Evolutionary conservation across 805 yeast species (phyloP), one percentile per base, ranked within the genome.

Genomic region (Dipodascopsis tothii): DNA sequence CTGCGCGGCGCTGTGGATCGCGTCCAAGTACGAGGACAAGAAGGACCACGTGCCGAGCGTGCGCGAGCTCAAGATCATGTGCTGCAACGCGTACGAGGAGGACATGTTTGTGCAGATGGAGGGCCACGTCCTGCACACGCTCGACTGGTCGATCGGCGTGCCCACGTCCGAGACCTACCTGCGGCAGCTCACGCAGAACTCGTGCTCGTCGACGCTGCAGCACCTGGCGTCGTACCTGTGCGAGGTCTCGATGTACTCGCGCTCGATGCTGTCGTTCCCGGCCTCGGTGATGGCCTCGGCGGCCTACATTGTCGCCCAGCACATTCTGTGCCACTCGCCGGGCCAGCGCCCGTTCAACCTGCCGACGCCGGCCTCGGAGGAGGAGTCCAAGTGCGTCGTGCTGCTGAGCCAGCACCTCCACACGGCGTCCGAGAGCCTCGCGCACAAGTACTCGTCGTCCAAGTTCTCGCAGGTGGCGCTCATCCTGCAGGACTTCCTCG

Each of bases 1-100:
- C 25, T 83, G 94, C 48, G 85, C 95, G 3, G 85, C 95, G 48
- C 67, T 90, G 28, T 90, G 97, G 96, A 74, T 90, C 25, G 85
- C 95, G 2, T 80, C 95, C 21, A 90, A 90, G 62, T 72, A 80
- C n/a, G 75, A 75, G 56, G 85, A 85, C 47, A 79, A 80, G 59
- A 74, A 92, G 59, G 77, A 78, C 46, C 70, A 85, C 55, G 75
- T 83, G 39, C 94, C 94, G 36, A 74, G 84, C 52, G 70, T 84
- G 41, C 68, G 73, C 25, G 94, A 84, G 58, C 70, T 85, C 44
- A 77, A 81, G 45, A 77, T 73, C 55, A 68, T 84, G 52, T 84
- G 94, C 65, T 84, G 84, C 37, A 72, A 72, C 44, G 72, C 72
- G 7, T 80, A 80, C 57, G 77, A 75, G 48, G 77, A 72, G 52